phyloP scores from a whole-genome alignment of 208 protist genomes.

The Trypanosomatidae sp. region DNA sequence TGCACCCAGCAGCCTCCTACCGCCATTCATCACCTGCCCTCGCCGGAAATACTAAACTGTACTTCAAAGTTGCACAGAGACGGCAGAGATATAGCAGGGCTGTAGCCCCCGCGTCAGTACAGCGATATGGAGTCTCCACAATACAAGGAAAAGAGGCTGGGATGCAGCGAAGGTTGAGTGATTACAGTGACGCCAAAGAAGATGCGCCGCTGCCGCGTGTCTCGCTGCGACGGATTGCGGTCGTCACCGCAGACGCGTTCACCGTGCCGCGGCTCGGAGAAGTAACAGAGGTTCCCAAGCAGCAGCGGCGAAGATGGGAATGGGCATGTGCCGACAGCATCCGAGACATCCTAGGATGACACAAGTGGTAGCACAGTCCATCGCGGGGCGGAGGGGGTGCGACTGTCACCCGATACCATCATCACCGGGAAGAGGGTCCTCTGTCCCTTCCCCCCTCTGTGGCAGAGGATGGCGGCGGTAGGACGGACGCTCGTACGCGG shows the following conservation, averaged over 20 bases:
- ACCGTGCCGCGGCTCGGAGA: background rate
- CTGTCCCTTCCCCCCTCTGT: background rate
- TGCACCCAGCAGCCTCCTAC: slow-evolving; percentile 16
- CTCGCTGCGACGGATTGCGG: background rate
- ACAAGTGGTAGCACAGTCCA: slow-evolving; percentile 7
- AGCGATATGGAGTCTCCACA: background rate
- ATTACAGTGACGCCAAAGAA: slow-evolving; percentile 15
- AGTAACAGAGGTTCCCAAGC: slow-evolving; percentile 6
- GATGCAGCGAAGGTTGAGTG: background rate
- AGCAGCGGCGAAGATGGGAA: background rate
- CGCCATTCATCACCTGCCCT: slow-evolving; percentile 9
- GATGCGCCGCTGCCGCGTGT: background rate
- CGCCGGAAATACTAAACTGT: slow-evolving; percentile 3
- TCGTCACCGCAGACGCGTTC: background rate
- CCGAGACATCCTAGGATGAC: background rate
- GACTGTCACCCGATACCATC: slow-evolving; percentile 2
- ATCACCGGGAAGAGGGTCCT: background rate
- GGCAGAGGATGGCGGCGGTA: background rate
- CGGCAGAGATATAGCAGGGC: background rate
- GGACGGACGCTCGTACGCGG: background rate
- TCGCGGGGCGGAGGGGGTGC: slow-evolving; percentile 8
- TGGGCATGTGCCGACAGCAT: background rate
- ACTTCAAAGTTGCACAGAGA: slow-evolving; percentile 5
- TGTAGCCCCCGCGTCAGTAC: background rate
- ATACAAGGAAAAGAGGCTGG: background rate